A percentile compares a stretch with the other conserved stretches of the same genome.
phyloP scores from a whole-genome alignment of 2,329 filamentous ascomycete genomes.

The Trichophaea hybrida region DNA sequence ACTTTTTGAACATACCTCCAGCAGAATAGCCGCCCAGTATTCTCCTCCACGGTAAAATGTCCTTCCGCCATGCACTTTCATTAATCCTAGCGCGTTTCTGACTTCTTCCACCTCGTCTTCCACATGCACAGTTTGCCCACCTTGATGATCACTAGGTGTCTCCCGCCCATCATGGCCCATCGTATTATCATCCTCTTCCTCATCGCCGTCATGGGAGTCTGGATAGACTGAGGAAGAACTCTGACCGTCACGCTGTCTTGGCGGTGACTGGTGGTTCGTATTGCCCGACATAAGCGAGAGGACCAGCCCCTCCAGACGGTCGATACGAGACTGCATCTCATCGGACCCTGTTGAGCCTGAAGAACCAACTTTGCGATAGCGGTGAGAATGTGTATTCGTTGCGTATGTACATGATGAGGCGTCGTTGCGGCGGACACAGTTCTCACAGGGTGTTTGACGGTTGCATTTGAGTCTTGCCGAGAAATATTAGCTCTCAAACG shows the following conservation, averaged over 20 bases:
- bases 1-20: constrained; percentile 41
- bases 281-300: constrained; percentile 79
- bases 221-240: constrained; percentile 24
- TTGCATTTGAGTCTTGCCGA: constrained; percentile 68
- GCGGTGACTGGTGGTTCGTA: constrained; percentile 30
- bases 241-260: constrained; percentile 30
- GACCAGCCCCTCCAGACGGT: constrained; percentile 82
- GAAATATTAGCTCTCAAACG: background rate
- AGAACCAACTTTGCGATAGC: constrained; percentile 16
- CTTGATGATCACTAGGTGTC: constrained; percentile 32
- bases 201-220: background rate
- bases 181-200: constrained; percentile 37
- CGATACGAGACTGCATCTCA: constrained; percentile 98
- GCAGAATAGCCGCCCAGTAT: constrained; percentile 67
- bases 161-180: constrained; percentile 23
- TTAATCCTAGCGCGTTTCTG: constrained; percentile 59
- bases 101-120: constrained; percentile 42
- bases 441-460: constrained; percentile 77
- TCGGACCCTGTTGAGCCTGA: constrained; percentile 36
- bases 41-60: constrained; percentile 65
- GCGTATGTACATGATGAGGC: constrained; percentile 70
- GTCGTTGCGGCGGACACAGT: constrained; percentile 79
- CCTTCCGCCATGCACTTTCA: constrained; percentile 66
- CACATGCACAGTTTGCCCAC: constrained; percentile 37
- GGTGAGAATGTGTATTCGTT: constrained; percentile 9